Evolutionary conservation across 1,139 yeast genomes (phyloP), one percentile per base, ranked within the genome.

Genomic region (Kodamaea sp.): DNA sequence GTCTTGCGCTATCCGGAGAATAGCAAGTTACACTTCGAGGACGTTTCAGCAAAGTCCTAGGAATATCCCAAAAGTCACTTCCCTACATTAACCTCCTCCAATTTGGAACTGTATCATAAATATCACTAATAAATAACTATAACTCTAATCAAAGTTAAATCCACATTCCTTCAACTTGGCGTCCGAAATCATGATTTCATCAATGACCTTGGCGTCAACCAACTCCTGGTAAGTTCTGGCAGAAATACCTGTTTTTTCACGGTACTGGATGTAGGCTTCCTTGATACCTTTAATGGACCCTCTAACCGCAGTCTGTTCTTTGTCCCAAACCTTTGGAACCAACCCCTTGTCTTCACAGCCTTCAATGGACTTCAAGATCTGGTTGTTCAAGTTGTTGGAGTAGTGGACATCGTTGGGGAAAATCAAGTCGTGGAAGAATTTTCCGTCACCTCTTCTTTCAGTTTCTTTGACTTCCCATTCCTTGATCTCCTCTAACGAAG

Each of bases 401-500:
- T 72, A 76, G 13, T 63, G 63, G 4, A 73, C 70, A 42, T 78
- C 83, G 28, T 59, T 61, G 2, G 81, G 82, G 45, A 55, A 72
- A 5, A 52, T 46, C 43, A 76, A 52, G 32, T 60, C 64, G 42
- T 77, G 81, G 55, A 66, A 76, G 11, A 51, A 53, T 15, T 61
- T 55, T 9, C 66, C 69, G 22, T 65, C 61, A 1, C 77, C 78
- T 14, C 59, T 61, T 21, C 42, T 44, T 4, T 43, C 52, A 8
- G 59, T 44, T 34, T 70, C 57, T 4, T 57, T 54, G n/a, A 37
- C 39, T 44, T 77, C 79, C 50, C 62, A 63, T 19, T 47, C 41
- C 34, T 48, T 43, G 72, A 72, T 68, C n/a, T 61, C 68, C 26
- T 59, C 61, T 5, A 55, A 41, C 0, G 63, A 26, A 0, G 85